Evolutionary conservation across 2,329 filamentous ascomycete genomes (phyloP), one percentile per base, ranked within the genome.

Genomic region (Keithomyces neogunnii): DNA sequence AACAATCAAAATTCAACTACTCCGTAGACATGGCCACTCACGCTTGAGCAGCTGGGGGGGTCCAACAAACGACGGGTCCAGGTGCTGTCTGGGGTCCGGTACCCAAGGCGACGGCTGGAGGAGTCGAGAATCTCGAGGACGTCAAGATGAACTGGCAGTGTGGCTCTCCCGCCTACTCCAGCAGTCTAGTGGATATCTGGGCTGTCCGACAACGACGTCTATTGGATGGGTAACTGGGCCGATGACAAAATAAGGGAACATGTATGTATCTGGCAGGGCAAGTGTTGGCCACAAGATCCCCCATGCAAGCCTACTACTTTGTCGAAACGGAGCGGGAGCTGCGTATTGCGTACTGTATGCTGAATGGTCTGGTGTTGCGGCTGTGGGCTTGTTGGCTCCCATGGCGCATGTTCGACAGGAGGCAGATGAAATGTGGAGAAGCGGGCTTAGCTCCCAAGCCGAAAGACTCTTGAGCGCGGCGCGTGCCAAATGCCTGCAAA

Each of bases 371-470:
- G 45, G 45, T 47, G 32, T 42, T 42, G 13, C 39, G 33, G 13
- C 31, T 3, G 35, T 30, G 46, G 45, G 28, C 46, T 38, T 47
- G 33, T 40, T 7, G 35, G 26, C 35, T 48, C 35, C 19, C 19
- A 1, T 19, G 19, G 19, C 19, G 19, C 19, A 19, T 19, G 19
- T 19, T 19, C 19, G 19, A 19, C 19, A 40, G 11, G 39, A 33
- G 29, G 13, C 9, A 38, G 39, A 49, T 49, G 48, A 44, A 49
- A 28, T 49, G 48, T 49, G 48, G 48, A 31, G 48, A 45, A 9
- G n/a, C 10, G 33, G 33, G 6, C 11, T 11, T 7, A 7, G 33
- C 33, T 35, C 6, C 6, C 11, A 6, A 11, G 33, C 19, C 19
- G 19, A 19, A 19, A 19, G 19, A 19, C 19, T 19, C 19, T 19